Conservation (phyloP, 805 yeast species). For the Schwanniomyces yamadae region DNA sequence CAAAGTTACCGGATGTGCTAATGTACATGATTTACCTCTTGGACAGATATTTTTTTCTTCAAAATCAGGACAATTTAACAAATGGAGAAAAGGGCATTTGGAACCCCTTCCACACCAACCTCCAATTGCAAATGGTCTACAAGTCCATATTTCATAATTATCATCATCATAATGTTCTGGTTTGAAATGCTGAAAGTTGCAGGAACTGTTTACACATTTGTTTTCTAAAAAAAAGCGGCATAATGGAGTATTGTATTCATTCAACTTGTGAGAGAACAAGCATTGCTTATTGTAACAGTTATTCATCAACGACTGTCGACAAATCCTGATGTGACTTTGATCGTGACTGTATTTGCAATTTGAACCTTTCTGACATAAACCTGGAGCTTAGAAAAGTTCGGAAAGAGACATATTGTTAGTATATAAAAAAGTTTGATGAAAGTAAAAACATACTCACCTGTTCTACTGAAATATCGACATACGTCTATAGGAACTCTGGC, state of each 20-base stretch:
- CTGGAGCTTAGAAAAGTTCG: conserved; percentile 30
- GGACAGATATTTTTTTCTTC: conserved; percentile 62
- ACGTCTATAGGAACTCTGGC: conserved; percentile 13
- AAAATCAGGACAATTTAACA: conserved; percentile 68
- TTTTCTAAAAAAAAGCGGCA: conserved; percentile 28
- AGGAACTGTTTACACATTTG: conserved; percentile 43
- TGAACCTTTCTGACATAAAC: conserved; percentile 52
- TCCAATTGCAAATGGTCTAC: conserved; percentile 65
- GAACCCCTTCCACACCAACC: conserved; percentile 69
- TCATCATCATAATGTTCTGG: conserved; percentile 49
- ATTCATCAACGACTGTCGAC: conserved; percentile 48
- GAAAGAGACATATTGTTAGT: conserved; percentile 12
- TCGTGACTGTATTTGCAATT: conserved; percentile 57
- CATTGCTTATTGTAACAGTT: conserved; percentile 52
- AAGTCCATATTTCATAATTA: conserved; percentile 43
- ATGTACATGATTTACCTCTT: conserved; percentile 49
- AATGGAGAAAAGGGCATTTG: conserved; percentile 56
- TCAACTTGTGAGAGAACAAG: conserved; percentile 53
- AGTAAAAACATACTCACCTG: conserved; percentile 31
- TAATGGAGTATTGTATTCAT: conserved; percentile 54
- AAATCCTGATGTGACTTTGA: conserved; percentile 49
- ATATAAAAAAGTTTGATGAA: neutral
- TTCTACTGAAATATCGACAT: conserved; percentile 37
- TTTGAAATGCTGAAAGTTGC: conserved; percentile 48
- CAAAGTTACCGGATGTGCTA: conserved; percentile 44